Conservation (phyloP, 805 yeast genomes). For the Isabelozyma pseudorhagii region DNA sequence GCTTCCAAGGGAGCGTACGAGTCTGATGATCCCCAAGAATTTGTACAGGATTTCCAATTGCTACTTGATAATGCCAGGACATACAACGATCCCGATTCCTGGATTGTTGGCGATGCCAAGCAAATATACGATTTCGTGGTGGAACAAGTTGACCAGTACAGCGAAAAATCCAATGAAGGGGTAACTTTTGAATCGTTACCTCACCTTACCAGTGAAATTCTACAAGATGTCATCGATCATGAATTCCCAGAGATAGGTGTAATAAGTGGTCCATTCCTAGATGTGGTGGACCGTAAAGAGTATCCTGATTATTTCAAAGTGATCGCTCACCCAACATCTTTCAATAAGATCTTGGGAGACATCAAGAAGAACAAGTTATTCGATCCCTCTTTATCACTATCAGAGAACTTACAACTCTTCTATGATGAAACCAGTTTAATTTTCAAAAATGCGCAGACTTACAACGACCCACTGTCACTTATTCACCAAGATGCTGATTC, state of each 20-base stretch:
- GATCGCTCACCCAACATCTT: conserved; percentile 71
- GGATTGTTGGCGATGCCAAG: conserved; percentile 65
- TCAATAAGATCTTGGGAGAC: conserved; percentile 53
- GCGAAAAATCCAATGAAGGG: conserved; percentile 9
- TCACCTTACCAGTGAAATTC: conserved; percentile 16
- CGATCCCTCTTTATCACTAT: conserved; percentile 14
- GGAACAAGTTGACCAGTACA: conserved; percentile 42
- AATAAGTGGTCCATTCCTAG: conserved; percentile 70
- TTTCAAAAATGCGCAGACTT: conserved; percentile 74
- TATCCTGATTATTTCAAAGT: conserved; percentile 81
- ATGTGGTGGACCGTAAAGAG: conserved; percentile 63
- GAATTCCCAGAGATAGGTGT: conserved; percentile 48
- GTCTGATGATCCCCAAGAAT: conserved; percentile 37
- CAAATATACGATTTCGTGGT: conserved; percentile 55
- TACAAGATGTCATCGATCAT: conserved; percentile 41
- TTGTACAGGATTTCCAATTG: conserved; percentile 32
- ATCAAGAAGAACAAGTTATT: conserved; percentile 48
- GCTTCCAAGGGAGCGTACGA: conserved; percentile 39
- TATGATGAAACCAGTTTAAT: conserved; percentile 57
- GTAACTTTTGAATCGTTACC: conserved; percentile 17
- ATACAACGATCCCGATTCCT: conserved; percentile 41
- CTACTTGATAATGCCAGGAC: conserved; percentile 36
- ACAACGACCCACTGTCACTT: conserved; percentile 70
- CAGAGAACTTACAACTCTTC: conserved; percentile 57
- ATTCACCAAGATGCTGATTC: conserved; percentile 69